Conservation (phyloP, 768 basidiomycete species). For the Lyophyllum atratum region DNA sequence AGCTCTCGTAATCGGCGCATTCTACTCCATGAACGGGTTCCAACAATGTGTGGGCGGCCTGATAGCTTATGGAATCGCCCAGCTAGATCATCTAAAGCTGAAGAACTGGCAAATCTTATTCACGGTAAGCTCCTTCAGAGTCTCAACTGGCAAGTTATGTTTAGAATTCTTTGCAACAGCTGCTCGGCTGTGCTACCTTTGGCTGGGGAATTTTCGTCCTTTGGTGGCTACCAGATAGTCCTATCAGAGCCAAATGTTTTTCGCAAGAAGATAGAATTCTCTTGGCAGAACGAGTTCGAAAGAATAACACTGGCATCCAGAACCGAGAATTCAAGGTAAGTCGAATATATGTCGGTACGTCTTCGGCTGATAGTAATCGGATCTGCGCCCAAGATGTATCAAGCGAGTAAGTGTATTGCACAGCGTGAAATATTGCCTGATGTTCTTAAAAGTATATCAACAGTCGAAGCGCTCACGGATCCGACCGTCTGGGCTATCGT, state of each 20-base stretch:
- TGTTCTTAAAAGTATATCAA: neutral
- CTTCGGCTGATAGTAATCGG: neutral
- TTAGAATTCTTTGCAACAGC: slow-evolving; percentile 20
- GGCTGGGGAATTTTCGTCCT: slow-evolving; percentile 49
- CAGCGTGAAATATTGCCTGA: neutral
- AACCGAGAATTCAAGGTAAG: slow-evolving; percentile 50
- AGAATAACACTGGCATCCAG: slow-evolving; percentile 55
- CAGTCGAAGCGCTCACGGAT: slow-evolving; percentile 47
- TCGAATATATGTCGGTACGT: neutral
- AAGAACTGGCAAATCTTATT: slow-evolving; percentile 55
- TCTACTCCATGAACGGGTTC: slow-evolving; percentile 50
- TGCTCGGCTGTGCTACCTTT: slow-evolving; percentile 46
- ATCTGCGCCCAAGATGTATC: slow-evolving; percentile 25
- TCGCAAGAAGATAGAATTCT: slow-evolving; percentile 46
- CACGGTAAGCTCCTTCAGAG: slow-evolving; percentile 26
- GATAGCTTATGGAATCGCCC: slow-evolving; percentile 51
- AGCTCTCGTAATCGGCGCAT: slow-evolving; percentile 44
- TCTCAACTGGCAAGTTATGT: neutral
- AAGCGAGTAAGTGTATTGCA: slow-evolving; percentile 27
- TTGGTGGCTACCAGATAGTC: slow-evolving; percentile 53
- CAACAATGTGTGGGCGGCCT: slow-evolving; percentile 51
- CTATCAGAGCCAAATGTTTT: slow-evolving; percentile 49
- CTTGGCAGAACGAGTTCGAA: slow-evolving; percentile 51
- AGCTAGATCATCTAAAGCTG: slow-evolving; percentile 38
- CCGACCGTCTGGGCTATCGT: slow-evolving; percentile 47